Evolutionary conservation across 2,329 filamentous ascomycete species (phyloP).

Genomic region (Aspergillus intermedius): DNA sequence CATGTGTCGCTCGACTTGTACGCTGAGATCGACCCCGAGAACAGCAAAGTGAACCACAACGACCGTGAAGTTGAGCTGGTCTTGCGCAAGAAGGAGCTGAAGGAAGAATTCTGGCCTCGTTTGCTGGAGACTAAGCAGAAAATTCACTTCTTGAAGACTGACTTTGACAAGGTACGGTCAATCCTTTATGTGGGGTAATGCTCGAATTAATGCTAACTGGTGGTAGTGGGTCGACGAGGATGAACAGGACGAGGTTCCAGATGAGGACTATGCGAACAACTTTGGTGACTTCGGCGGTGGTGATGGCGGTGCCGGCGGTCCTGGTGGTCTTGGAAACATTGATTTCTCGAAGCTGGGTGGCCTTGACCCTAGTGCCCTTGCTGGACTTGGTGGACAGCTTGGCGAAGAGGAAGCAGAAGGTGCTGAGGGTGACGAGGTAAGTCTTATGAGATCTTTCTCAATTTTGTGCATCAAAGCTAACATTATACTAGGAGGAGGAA

Average conservation of each 20-base stretch:
- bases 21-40: slow-evolving; percentile 78
- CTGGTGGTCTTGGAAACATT: slow-evolving; percentile 75
- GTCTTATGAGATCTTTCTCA: slow-evolving; percentile 45
- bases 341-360: slow-evolving; percentile 88
- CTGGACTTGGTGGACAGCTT: slow-evolving; percentile 32
- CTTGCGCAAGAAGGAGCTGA: slow-evolving; percentile 93
- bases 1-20: slow-evolving; percentile 81
- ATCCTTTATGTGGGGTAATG: background rate
- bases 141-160: slow-evolving; percentile 93
- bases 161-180: slow-evolving; percentile 80
- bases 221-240: slow-evolving; percentile 88
- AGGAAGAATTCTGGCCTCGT: slow-evolving; percentile 91
- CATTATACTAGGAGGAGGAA: slow-evolving; percentile 48
- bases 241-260: slow-evolving; percentile 84
- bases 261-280: slow-evolving; percentile 61
- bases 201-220: slow-evolving; percentile 9
- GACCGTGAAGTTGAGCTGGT: slow-evolving; percentile 82
- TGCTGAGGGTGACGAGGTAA: slow-evolving; percentile 34
- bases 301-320: slow-evolving; percentile 13
- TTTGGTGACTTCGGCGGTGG: slow-evolving; percentile 45
- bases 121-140: slow-evolving; percentile 86
- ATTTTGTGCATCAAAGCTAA: slow-evolving; percentile 3
- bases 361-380: slow-evolving; percentile 32
- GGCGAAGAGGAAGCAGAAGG: slow-evolving; percentile 32
- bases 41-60: slow-evolving; percentile 83